Base-by-base conservation (phyloP, 2,329 filamentous ascomycete genomes). In the Arthrocladium fulminans region DNA sequence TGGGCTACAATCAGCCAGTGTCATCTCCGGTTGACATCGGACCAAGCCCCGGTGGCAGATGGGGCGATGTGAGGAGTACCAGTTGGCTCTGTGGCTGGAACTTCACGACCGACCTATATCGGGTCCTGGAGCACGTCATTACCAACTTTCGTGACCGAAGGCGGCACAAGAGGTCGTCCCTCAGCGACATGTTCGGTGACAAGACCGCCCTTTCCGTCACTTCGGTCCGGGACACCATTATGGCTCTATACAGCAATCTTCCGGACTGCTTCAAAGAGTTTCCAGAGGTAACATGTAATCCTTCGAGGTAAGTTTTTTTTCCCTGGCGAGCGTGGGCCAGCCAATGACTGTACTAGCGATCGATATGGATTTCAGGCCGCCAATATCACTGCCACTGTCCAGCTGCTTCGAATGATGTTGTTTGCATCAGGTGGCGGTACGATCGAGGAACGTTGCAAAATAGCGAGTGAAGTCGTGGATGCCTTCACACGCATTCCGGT, bases 11-110 rank as follows among this genome's bases (percentile, higher is more conserved):
- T 15, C 48, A 53, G 48, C 51, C 54, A 49, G 50, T 43, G 25
- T 23, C 22, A 17, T 51, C 54, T 50, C 49, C 52, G 3, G 32
- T 49, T 20, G 46, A 45, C 24, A 49, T 53, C 10, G 45, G 51
- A 39, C 52, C 56, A 37, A 53, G 45, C 7, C 48, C 52, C 3
- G 45, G 51, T 45, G 34, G 45, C 27, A 48, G 39, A 38, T 39
- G 40, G 40, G 51, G 25, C 29, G 17, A 50, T 15, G 49, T 55
- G 3, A 50, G 52, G 10, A 52, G 51, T 2, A 54, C 57, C 24
- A 59, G 64, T 49, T 79, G 76, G 76, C 61, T 79, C 6, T 66
- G 68, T 35, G 76, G 76, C 15, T 79, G 73, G 74, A 79, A 79
- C 59, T 77, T 77, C 50, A 74, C 70, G 5, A 77, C 73, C 0